A percentile compares a stretch with the other conserved stretches of the same genome.
phyloP scores from a whole-genome alignment of 2,329 filamentous ascomycete species.

The Pseudonectria foliicola region DNA sequence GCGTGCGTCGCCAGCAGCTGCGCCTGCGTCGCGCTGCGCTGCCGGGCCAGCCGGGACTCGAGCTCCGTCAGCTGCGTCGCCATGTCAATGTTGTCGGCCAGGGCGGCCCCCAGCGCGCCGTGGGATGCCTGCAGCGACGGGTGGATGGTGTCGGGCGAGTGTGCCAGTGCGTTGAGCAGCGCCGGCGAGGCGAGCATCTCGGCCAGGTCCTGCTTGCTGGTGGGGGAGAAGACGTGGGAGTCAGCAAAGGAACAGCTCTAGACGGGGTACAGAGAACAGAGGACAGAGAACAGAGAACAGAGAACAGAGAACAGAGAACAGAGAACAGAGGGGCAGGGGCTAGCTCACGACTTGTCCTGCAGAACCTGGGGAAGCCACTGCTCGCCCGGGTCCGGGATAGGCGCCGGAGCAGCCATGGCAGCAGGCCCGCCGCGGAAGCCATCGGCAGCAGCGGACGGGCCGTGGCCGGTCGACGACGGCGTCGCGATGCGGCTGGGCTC shows the following conservation, averaged over 20 bases:
- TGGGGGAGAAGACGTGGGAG: too few species aligned
- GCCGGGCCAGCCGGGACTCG: slow-evolving; percentile 49
- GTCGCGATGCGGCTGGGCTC: slow-evolving; percentile 62
- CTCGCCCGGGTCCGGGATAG: slow-evolving; percentile 53
- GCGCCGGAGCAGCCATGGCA: slow-evolving; percentile 23
- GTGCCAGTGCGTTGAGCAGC: slow-evolving; percentile 68
- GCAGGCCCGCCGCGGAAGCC: slow-evolving; percentile 9
- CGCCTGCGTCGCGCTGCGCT: slow-evolving; percentile 67
- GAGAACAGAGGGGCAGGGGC: slow-evolving; percentile 19
- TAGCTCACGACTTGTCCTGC: slow-evolving; percentile 71
- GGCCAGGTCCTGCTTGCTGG: slow-evolving; percentile 73
- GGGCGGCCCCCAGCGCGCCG: slow-evolving; percentile 53
- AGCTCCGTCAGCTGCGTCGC: slow-evolving; percentile 55
- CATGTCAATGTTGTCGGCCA: slow-evolving; percentile 66
- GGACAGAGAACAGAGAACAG: background rate
- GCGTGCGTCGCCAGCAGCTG: slow-evolving; percentile 77
- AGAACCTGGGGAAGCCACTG: slow-evolving; percentile 73
- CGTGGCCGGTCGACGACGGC: slow-evolving; percentile 39
- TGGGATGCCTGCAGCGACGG: slow-evolving; percentile 62
- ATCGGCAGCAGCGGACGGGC: slow-evolving; percentile 36
- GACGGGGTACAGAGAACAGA: background rate
- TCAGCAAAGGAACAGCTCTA: slow-evolving; percentile 8
- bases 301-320: background rate
- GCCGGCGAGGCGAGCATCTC: slow-evolving; percentile 56
- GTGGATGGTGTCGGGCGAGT: slow-evolving; percentile 60